Evolutionary conservation across 2,329 filamentous ascomycete genomes (phyloP).

Genomic region (Epichloe aotearoae): DNA sequence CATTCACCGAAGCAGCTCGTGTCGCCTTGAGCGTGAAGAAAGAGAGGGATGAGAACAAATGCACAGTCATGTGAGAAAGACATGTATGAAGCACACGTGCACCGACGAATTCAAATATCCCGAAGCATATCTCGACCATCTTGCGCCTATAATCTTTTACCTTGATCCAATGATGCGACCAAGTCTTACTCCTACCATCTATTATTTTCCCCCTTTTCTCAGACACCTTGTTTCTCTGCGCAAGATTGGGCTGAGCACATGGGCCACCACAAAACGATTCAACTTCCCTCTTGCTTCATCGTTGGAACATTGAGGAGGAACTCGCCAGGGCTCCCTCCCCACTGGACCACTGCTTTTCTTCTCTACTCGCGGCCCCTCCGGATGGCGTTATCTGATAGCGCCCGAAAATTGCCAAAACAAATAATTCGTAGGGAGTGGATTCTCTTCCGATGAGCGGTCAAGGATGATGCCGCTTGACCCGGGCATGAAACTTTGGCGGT

Average conservation of each 20-base stretch:
- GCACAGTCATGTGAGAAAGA: slow-evolving; percentile 42
- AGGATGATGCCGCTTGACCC: no score
- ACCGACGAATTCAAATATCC: slow-evolving; percentile 3
- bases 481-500: no score
- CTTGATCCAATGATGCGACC: background rate
- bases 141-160: background rate
- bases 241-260: background rate
- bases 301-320: background rate
- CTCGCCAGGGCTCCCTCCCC: no score
- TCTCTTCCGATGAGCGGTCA: no score
- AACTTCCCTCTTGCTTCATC: background rate
- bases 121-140: background rate
- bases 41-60: slow-evolving; percentile 49
- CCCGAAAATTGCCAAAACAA: no score
- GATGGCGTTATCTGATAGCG: no score
- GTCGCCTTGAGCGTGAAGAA: slow-evolving; percentile 69
- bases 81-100: background rate
- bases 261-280: background rate
- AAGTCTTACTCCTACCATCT: background rate
- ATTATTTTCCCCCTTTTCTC: background rate
- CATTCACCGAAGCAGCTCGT: slow-evolving; percentile 92
- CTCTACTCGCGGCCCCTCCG: no score
- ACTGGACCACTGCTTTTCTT: no score
- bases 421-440: no score
- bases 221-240: background rate